Evolutionary conservation across 805 yeast species (phyloP).

Genomic region (Wickerhamiella sorbophila): DNA sequence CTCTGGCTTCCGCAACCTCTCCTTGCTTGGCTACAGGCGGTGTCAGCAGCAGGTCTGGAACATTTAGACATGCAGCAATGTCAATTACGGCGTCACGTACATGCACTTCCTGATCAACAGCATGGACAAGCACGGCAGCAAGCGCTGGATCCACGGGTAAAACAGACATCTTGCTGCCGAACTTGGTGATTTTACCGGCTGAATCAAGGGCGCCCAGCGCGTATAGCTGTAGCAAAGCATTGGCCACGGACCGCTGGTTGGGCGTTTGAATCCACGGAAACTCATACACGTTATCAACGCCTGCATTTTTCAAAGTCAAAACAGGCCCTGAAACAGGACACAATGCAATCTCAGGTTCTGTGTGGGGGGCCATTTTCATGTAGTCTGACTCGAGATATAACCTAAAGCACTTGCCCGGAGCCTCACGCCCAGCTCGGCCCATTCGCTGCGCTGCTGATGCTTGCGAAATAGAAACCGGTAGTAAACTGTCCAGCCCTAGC

Average conservation of each 20-base stretch:
- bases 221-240: constrained; percentile 68
- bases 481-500: constrained; percentile 77
- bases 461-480: constrained; percentile 84
- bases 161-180: constrained; percentile 78
- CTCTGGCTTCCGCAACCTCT: constrained; percentile 63
- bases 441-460: constrained; percentile 91
- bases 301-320: constrained; percentile 66
- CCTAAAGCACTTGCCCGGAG: constrained; percentile 77
- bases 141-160: constrained; percentile 88
- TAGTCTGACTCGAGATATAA: constrained; percentile 66
- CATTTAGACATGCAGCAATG: constrained; percentile 83
- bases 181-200: constrained; percentile 55
- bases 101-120: constrained; percentile 30
- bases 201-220: constrained; percentile 68
- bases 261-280: constrained; percentile 95
- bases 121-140: constrained; percentile 68
- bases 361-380: constrained; percentile 48
- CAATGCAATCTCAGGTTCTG: constrained; percentile 86
- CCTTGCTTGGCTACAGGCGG: constrained; percentile 73
- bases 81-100: constrained; percentile 62
- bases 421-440: constrained; percentile 99
- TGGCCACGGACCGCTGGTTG: constrained; percentile 54
- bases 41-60: constrained; percentile 70
- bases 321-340: constrained; percentile 77
- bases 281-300: constrained; percentile 65